These are phyloP conservation scores for Microdochium nivale DNA, from an alignment of 2,329 filamentous ascomycete species.

Conservation along the genomic window DNA sequence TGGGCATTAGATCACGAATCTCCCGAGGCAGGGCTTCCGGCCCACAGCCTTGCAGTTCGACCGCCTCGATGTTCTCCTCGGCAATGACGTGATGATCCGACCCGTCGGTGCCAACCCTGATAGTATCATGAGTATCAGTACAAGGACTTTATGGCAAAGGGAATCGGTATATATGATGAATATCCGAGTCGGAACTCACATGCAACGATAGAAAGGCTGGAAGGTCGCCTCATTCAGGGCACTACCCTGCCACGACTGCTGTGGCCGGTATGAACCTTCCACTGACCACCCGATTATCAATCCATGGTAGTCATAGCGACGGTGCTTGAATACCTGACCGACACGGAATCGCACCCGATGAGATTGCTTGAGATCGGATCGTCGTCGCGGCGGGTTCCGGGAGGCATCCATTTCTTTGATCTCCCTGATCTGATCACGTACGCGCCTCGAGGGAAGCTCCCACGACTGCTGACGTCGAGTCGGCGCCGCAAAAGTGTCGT, in stretches of 20 bases:
- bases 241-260: constrained; percentile 14
- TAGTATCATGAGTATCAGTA: constrained; percentile 1
- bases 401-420: constrained; percentile 34
- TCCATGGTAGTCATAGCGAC: constrained; percentile 68
- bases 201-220: constrained; percentile 73
- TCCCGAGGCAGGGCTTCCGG: constrained; percentile 15
- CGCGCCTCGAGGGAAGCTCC: constrained; percentile 22
- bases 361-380: constrained; percentile 18
- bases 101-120: constrained; percentile 40
- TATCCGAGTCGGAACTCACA: constrained; percentile 69
- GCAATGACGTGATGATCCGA: constrained; percentile 64
- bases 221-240: constrained; percentile 44
- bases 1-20: constrained; percentile 45
- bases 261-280: constrained; percentile 6
- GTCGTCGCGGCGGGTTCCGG: constrained; percentile 22
- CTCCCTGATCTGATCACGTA: constrained; percentile 26
- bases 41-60: constrained; percentile 23
- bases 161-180: too few relatives aligned
- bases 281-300: constrained; percentile 84
- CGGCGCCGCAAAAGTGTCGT: constrained; percentile 31
- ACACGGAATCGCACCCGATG: constrained; percentile 51
- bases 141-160: too few relatives aligned
- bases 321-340: constrained; percentile 79
- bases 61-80: constrained; percentile 69
- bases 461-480: constrained; percentile 20